phyloP scores from a whole-genome alignment of 192 early-diverging fungal genomes.

The Backusella psychrophila region DNA sequence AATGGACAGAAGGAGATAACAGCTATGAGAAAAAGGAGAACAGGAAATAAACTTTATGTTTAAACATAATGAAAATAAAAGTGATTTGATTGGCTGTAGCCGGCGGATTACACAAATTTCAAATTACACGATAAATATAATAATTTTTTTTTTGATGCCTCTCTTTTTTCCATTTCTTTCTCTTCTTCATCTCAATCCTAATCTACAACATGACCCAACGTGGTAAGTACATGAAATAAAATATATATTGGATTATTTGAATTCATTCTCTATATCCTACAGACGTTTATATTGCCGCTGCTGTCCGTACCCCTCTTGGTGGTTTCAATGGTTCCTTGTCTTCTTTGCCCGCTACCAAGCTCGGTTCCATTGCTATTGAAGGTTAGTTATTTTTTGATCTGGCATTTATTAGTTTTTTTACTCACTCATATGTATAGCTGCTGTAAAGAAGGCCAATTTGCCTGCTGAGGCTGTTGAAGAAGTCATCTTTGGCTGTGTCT shows the following conservation, averaged over 20 bases:
- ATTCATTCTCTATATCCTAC: no score
- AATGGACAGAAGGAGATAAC: background rate
- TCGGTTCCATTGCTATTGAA: constrained; percentile 88
- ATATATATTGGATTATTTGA: no score
- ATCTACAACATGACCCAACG: constrained; percentile 17
- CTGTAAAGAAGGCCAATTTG: constrained; percentile 45
- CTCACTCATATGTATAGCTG: constrained; percentile 27
- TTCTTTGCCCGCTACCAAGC: constrained; percentile 76
- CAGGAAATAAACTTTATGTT: constrained; percentile 2
- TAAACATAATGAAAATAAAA: background rate
- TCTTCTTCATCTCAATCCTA: background rate
- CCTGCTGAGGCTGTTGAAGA: constrained; percentile 60
- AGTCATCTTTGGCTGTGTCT: constrained; percentile 76
- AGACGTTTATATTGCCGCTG: constrained; percentile 89
- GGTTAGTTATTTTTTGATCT: constrained; percentile 38
- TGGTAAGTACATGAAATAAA: background rate
- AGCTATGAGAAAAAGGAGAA: constrained; percentile 2
- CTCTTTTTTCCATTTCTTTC: background rate
- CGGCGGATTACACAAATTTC: background rate
- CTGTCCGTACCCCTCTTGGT: constrained; percentile 90
- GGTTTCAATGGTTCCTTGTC: constrained; percentile 88
- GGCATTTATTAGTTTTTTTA: background rate
- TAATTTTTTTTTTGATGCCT: background rate
- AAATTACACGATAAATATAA: background rate
- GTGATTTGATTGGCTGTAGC: background rate